Evolutionary conservation across 2,329 filamentous ascomycete genomes (phyloP).

Genomic region (Fusarium siculi): DNA sequence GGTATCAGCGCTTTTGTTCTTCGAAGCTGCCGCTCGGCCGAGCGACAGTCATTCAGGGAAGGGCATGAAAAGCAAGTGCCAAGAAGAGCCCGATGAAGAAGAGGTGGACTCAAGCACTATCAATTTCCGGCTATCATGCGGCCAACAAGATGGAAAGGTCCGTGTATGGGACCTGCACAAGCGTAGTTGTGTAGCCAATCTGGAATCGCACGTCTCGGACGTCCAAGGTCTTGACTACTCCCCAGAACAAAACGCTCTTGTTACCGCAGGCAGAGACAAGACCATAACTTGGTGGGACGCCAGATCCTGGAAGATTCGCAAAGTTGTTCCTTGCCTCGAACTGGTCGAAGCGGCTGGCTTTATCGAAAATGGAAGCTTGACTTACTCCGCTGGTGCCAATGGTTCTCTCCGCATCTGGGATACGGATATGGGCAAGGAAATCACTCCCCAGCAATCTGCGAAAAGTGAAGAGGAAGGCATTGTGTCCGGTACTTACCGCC

Average conservation of each 20-base stretch:
- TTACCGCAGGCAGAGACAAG: conserved; percentile 91
- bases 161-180: conserved; percentile 92
- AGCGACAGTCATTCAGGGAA: conserved; percentile 44
- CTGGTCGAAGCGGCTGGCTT: conserved; percentile 88
- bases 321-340: conserved; percentile 86
- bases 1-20: conserved; percentile 91
- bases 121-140: conserved; percentile 85
- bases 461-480: conserved; percentile 74
- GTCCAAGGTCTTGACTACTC: conserved; percentile 90
- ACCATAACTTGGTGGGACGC: conserved; percentile 94
- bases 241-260: conserved; percentile 74
- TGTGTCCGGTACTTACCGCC: conserved; percentile 74
- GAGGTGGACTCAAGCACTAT: conserved; percentile 56
- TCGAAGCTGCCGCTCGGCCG: conserved; percentile 71
- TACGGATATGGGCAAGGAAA: conserved; percentile 77
- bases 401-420: conserved; percentile 88
- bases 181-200: conserved; percentile 76
- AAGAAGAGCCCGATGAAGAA: conserved; percentile 53
- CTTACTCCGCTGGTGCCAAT: conserved; percentile 87
- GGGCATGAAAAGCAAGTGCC: conserved; percentile 48
- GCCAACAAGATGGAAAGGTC: conserved; percentile 93
- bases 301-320: conserved; percentile 82
- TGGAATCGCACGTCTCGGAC: conserved; percentile 95
- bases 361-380: conserved; percentile 73
- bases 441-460: conserved; percentile 76